Percentiles rank a stretch among this genome's conserved stretches.
Evolutionary conservation across 2,329 filamentous ascomycete genomes (phyloP).

Genomic region (Clonostachys rhizophaga): DNA sequence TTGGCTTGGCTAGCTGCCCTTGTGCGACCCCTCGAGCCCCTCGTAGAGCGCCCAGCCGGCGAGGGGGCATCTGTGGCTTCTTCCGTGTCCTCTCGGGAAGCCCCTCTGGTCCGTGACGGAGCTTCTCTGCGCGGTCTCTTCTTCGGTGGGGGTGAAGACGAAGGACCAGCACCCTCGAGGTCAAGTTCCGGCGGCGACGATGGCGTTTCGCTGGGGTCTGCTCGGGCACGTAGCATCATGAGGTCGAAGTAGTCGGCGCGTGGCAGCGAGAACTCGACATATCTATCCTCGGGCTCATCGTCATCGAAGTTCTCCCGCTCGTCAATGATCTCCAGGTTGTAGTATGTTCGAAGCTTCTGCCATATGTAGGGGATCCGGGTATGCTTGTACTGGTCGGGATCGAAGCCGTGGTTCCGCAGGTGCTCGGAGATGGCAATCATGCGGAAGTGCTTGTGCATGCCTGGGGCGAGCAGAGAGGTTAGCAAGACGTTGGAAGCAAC

Average conservation of each 20-base stretch:
- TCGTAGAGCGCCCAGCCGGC: constrained; percentile 25
- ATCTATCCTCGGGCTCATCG: constrained; percentile 53
- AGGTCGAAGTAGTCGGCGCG: constrained; percentile 34
- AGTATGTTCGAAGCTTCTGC: constrained; percentile 78
- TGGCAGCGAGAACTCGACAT: constrained; percentile 63
- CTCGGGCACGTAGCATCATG: constrained; percentile 38
- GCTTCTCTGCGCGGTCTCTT: constrained; percentile 39
- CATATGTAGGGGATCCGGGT: constrained; percentile 90
- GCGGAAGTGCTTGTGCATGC: constrained; percentile 91
- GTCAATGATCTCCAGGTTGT: constrained; percentile 82
- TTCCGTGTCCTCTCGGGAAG: constrained; percentile 44
- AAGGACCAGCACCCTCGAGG: constrained; percentile 17
- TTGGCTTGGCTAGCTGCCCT: constrained; percentile 37
- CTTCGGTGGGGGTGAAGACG: constrained; percentile 21
- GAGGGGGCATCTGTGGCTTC: constrained; percentile 34
- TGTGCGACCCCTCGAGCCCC: constrained; percentile 37
- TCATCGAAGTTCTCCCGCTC: constrained; percentile 72
- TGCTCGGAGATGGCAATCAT: constrained; percentile 83
- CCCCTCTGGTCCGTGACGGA: constrained; percentile 27
- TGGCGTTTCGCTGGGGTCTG: constrained; percentile 40
- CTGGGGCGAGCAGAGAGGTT: constrained; percentile 28
- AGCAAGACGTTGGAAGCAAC: background rate
- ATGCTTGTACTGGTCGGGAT: constrained; percentile 66
- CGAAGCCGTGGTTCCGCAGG: constrained; percentile 74
- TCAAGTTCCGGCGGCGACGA: constrained; percentile 40